Base-by-base conservation (phyloP, 306 rosid species). In the Dryas drummondii region DNA sequence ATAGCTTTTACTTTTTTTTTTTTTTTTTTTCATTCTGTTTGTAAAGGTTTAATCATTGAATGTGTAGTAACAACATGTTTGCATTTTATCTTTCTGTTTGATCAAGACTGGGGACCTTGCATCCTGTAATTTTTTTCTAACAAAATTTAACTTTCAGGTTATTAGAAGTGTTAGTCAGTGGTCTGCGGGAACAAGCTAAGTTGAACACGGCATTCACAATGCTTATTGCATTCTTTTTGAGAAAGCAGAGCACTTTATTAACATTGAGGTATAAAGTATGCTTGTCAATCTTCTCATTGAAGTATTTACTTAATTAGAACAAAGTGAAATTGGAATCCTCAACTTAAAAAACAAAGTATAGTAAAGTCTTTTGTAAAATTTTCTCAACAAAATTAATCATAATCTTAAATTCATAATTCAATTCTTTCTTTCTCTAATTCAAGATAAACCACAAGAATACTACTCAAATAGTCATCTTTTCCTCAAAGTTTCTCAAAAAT, bases 111-210 rank as follows among this genome's bases (percentile, higher is more conserved):
- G 49, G 63, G 82, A 69, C 17, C 16, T 8, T 75, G 50, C 60
- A 66, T 77, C 26, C 58, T 70, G 47, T 68, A 50, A 69, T 70
- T 27, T 58, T 26, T 46, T 68, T 9, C 75, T 82, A 66, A 57
- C 51, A 49, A 40, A 51, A 58, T 74, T 70, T 73, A 51, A 62
- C 82, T 71, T 78, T 80, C 84, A 96, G 99, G 89, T 96, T 64
- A 89, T 96, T 78, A 91, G 99, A 89, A 92, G 99, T 40, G 98
- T 96, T 72, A 92, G 99, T 75, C 99, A 96, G 76, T 92, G 99
- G 98, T 96, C 99, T 37, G 93, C 99, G 75, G 99, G 99, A 75
- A 92, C 99, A 80, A 96, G 99, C 81, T 97, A 85, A 92, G 86
- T 79, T 5, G 99, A 96, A 84, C 90, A 86, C 68, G 90, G 99